Base-by-base conservation (phyloP, 75 land plant species). In the Selaginella moellendorffii region DNA sequence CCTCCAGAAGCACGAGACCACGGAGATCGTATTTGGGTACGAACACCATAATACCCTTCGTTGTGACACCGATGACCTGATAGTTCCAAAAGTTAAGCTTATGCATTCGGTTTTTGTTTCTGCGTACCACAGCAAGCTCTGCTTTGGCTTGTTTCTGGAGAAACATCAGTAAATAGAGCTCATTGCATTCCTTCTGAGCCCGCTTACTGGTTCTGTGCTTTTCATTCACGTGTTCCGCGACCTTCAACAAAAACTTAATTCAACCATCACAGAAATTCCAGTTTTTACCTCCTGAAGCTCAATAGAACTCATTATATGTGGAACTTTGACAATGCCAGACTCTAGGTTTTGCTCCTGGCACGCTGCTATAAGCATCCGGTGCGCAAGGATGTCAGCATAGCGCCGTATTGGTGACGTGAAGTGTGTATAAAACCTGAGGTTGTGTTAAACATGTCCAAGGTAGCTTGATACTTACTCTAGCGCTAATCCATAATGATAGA, bases 1-100 rank as follows among this genome's bases (percentile, higher is more conserved):
- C 70, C 66, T 68, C 14, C 26, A 68, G 26, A 68, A 63, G 8
- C n/a, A 68, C 52, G 62, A 62, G 23, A 29, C 65, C 70, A n/a
- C 70, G 70, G 30, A 68, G 70, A 63, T 64, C 70, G 64, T 68
- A 68, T 30, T 68, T 68, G 25, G 70, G 70, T 26, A 68, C 70
- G 56, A 68, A 68, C 23, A 68, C 69, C 22, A 68, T 19, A 23
- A 68, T 29, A 1, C 52, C 68, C 68, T 36, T 68, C 25, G 65
- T 36, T 20, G 59, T 14, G 14, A 68, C 63, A 25, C 27, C 52
- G 2, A 68, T 25, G 21, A 68, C 70, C 70, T 68, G 69, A 19
- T 1, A 31, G 30, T 58, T 28, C 18, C 10, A 12, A 62, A 21
- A 51, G 21, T 46, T 64, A 18, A 17, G 0, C 23, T 63, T 63